These are phyloP conservation scores for Pleurotus tuber-regium DNA, from an alignment of 768 basidiomycete genomes.

Conservation along the genomic window DNA sequence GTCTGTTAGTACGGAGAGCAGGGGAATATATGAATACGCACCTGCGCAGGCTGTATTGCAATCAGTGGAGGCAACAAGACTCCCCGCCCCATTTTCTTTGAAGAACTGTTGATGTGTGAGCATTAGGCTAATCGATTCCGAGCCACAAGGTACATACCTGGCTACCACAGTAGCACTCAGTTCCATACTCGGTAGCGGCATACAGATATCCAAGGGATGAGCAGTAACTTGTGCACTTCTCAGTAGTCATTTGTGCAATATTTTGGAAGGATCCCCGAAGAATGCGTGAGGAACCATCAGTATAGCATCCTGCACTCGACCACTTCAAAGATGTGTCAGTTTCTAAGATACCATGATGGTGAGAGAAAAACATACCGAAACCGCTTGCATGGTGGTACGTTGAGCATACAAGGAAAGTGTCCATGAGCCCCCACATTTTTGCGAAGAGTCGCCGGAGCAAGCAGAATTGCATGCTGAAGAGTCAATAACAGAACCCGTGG, in stretches of 20 bases:
- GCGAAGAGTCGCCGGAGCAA: slow-evolving; percentile 17
- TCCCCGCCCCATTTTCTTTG: slow-evolving; percentile 22
- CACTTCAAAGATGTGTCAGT: slow-evolving; percentile 14
- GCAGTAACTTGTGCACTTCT: slow-evolving; percentile 27
- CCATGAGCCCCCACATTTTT: slow-evolving; percentile 17
- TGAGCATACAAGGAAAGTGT: slow-evolving; percentile 18
- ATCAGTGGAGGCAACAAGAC: slow-evolving; percentile 15
- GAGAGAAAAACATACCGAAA: neutral
- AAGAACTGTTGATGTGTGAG: slow-evolving; percentile 7
- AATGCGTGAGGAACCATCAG: slow-evolving; percentile 26
- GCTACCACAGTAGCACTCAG: slow-evolving; percentile 34
- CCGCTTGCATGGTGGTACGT: slow-evolving; percentile 6
- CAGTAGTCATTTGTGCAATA: slow-evolving; percentile 27
- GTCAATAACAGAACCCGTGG: slow-evolving; percentile 23
- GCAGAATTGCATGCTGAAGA: slow-evolving; percentile 18
- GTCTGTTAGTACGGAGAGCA: neutral
- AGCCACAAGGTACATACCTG: slow-evolving; percentile 4
- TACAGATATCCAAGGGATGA: slow-evolving; percentile 24
- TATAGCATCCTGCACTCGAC: slow-evolving; percentile 31
- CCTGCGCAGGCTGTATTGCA: slow-evolving; percentile 32
- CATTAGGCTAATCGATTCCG: neutral
- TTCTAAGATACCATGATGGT: neutral
- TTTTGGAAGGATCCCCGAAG: slow-evolving; percentile 22
- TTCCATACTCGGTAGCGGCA: slow-evolving; percentile 33
- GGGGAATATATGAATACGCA: slow-evolving; percentile 14